These are phyloP conservation scores for Talaromyces sp. DNA, from an alignment of 2,329 filamentous ascomycete genomes.

Conservation along the genomic window DNA sequence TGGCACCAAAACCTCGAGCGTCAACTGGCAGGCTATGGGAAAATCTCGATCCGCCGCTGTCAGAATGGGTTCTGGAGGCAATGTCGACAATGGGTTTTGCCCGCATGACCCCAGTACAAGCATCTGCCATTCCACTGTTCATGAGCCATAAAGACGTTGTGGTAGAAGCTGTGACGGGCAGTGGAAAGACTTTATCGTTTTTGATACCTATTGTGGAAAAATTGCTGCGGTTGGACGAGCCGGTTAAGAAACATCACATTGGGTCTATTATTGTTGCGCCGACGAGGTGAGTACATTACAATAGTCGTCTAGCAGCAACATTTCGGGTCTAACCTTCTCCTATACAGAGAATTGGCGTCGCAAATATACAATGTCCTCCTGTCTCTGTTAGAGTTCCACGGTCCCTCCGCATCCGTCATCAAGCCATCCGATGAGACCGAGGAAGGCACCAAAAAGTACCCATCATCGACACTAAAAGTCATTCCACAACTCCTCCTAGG, in stretches of 20 bases:
- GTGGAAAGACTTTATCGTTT: conserved; percentile 85
- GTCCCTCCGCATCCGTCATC: conserved; percentile 61
- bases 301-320: neutral
- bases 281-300: conserved; percentile 53
- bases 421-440: conserved; percentile 47
- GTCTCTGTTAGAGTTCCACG: conserved; percentile 78
- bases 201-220: conserved; percentile 80
- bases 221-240: conserved; percentile 74
- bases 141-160: conserved; percentile 89
- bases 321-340: neutral
- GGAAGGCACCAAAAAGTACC: conserved; percentile 36
- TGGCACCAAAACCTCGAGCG: conserved; percentile 44
- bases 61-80: conserved; percentile 83
- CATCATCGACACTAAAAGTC: conserved; percentile 57
- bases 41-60: conserved; percentile 66
- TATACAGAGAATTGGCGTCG: conserved; percentile 72
- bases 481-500: conserved; percentile 87
- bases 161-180: conserved; percentile 88
- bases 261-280: conserved; percentile 90
- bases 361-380: conserved; percentile 84
- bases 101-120: conserved; percentile 92
- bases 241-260: conserved; percentile 85
- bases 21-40: conserved; percentile 61
- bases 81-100: conserved; percentile 80
- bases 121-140: conserved; percentile 84